Percentiles rank a stretch among this genome's conserved stretches.
Conservation (phyloP, 2,329 filamentous ascomycete species). For the Cladorrhinum sp. region DNA sequence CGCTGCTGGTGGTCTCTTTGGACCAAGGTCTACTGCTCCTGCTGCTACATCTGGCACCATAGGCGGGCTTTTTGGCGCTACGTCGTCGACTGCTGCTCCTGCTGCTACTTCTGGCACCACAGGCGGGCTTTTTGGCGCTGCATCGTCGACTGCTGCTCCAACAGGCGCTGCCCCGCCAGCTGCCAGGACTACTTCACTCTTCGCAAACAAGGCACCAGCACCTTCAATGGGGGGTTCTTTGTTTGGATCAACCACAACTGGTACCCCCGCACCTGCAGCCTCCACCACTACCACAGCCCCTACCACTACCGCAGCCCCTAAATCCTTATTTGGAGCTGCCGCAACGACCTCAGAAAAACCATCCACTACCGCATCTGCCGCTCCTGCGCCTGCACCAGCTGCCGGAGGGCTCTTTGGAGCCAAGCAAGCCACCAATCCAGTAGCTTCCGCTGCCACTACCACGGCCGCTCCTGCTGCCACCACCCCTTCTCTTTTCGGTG, state of each 20-base stretch:
- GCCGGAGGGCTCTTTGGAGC: constrained; percentile 38
- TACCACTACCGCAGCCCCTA: constrained; percentile 1
- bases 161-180: constrained; percentile 13
- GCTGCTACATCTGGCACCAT: constrained; percentile 13
- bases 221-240: constrained; percentile 5
- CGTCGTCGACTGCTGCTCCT: constrained; percentile 26
- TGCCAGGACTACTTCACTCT: constrained; percentile 24
- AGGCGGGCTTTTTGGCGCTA: constrained; percentile 29
- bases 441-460: constrained; percentile 28
- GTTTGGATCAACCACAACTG: constrained; percentile 11
- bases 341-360: constrained; percentile 30
- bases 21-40: constrained; percentile 31
- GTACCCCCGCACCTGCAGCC: constrained; percentile 6
- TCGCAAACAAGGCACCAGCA: constrained; percentile 29
- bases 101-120: constrained; percentile 13
- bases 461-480: constrained; percentile 17
- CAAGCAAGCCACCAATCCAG: constrained; percentile 39
- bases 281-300: constrained; percentile 9
- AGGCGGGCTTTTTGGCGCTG: constrained; percentile 29
- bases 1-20: constrained; percentile 22
- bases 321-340: constrained; percentile 20
- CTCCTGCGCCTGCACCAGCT: constrained; percentile 15
- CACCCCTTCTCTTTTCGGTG: constrained; percentile 12
- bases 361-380: constrained; percentile 9
- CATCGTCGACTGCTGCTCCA: constrained; percentile 16